Evolutionary conservation across 2,329 filamentous ascomycete species (phyloP), one percentile per base, ranked within the genome.

Genomic region (Xenoacremonium recifei): DNA sequence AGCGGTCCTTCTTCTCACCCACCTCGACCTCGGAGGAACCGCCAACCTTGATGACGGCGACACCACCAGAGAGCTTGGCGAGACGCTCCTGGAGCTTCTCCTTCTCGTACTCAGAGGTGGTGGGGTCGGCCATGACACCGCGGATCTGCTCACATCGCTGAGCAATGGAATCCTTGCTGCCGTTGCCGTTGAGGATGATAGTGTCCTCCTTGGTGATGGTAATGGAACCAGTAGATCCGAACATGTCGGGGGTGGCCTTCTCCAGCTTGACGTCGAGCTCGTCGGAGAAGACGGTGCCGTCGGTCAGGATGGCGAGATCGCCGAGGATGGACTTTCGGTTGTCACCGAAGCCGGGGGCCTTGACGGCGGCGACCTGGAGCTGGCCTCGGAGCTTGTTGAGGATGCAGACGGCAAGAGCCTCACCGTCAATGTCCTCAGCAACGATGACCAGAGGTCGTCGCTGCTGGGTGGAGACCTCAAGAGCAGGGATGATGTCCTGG

Each of bases 201-300:
- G 93, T 99, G 73, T 99, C 93, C 76, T 99, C 93, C 82, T 99
- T 99, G 69, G 93, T 99, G 75, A 99, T 97, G 69, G 93, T 97
- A 76, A 99, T 96, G 62, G 91, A 93, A 53, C 93, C 93, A 57
- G 93, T 97, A 46, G 89, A 93, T 57, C 93, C 93, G 64, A 99
- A 89, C 85, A 96, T 88, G 59, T 97, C 93, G 49, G 87, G 78
- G 35, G 91, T 97, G 48, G 89, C 86, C 84, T 97, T 99, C 78
- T 99, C 93, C 42, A 99, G 87, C 84, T 99, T 99, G 71, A 97
- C 84, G 64, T 97, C 93, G 50, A 99, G 87, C 80, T 99, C 93
- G 47, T 97, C 93, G 45, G 85, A 91, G 82, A 99, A 99, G 73
- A 99, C 93, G 58, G 87, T 95, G 65, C 87, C 89, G 74, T 96